Evolutionary conservation across 345 rosid species (phyloP), one percentile per base, ranked within the genome.

Genomic region (Corchorus olitorius): DNA sequence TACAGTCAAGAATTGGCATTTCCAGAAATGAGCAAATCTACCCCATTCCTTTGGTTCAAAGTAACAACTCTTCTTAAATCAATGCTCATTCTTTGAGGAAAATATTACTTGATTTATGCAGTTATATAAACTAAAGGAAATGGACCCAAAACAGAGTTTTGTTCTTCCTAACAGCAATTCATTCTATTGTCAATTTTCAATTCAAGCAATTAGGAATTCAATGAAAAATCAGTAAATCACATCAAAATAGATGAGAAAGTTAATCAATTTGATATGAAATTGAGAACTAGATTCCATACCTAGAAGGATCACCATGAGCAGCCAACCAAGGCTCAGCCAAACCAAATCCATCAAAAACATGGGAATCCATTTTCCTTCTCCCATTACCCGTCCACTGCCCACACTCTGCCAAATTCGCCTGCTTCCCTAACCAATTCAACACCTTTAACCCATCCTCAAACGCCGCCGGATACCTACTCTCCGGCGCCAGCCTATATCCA

Each of bases 401-500:
- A 72, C 89, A 83, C 34, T 83, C 86, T 3, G 89, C 91, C 77
- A 91, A 79, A 82, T 91, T 90, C 5, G 93, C 90, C 79, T 91
- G 97, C 85, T 93, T 94, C 45, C 81, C 88, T 55, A 94, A 73
- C 97, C 98, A 93, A 83, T 89, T 83, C 85, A 93, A 73, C 70
- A 86, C 95, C 87, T 87, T 90, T 1, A 89, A 61, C n/a, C 97
- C 97, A 70, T 94, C 97, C 63, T 94, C 97, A 76, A 88, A 91
- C 39, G 97, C 90, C 34, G 88, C 91, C n/a, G 94, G 98, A 39
- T 83, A 93, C 87, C 79, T 68, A 63, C 85, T 89, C 87, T 93
- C 97, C 4, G 97, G 95, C 4, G 93, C 98, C 80, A 94, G 86
- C 79, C 97, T 87, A 72, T 91, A 94, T 75, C 98, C 98, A 0